Base-by-base conservation (phyloP, 352 stramenopile species). In the Albugo candida region DNA sequence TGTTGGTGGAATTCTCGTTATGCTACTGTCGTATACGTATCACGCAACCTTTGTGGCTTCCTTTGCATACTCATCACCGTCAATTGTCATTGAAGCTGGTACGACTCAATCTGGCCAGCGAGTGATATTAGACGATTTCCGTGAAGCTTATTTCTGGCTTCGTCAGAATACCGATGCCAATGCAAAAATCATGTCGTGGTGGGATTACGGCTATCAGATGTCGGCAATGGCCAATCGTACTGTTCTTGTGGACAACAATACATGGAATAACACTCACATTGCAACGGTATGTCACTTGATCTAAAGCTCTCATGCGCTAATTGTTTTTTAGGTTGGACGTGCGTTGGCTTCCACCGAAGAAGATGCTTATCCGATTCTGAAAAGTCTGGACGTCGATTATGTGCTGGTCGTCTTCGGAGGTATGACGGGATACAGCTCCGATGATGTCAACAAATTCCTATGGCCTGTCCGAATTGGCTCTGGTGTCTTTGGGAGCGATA, bases 191-290 rank as follows among this genome's bases (percentile, higher is more conserved):
- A 67, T 94, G 63, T 68, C 74, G 46, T 94, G 83, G 83, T 93
- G 82, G 82, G 81, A 93, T 63, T 94, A 93, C 54, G 81, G 81
- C 40, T 94, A 92, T 54, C 82, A 95, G 61, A 94, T 95, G 68
- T 83, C 74, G 47, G 82, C 70, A 44, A 95, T 95, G 73, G 84
- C 72, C 21, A 92, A 92, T 49, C 78, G 78, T 37, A 92, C 75
- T 0, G 71, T 88, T 19, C 58, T 92, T 36, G 91, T 96, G 2
- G 91, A 97, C 66, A 96, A 96, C 65, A 97, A 97, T 54, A 97
- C 91, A 41, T 97, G 91, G 91, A 97, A 97, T 61, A 96, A 97
- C 59, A 96, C 86, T 34, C 91, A 97, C 59, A 97, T 97, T 57
- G 91, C 91, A 24, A 96, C 87, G 0, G 81, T 96, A 84, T 13